Base-by-base conservation (phyloP, 2,329 filamentous ascomycete genomes). In the Clonostachys sp. region DNA sequence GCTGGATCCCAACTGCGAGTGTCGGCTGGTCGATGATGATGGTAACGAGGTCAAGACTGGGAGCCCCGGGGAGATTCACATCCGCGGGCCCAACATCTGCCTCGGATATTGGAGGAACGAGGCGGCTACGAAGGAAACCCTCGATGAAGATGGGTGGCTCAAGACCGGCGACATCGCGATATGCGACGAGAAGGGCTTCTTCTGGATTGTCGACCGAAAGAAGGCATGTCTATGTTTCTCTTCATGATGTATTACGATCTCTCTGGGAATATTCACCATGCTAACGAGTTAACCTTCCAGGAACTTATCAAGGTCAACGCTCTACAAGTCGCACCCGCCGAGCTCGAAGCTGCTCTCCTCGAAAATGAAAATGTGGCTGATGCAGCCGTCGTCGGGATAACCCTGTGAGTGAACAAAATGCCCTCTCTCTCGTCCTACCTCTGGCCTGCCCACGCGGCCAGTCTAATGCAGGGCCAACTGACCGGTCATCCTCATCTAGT, bases 281-380 rank as follows among this genome's bases (percentile, higher is more conserved):
- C 44, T 18, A 50, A 39, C 48, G 18, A 17, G 20, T 45, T 14
- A 42, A 14, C 48, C 68, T 18, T 12, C 34, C 30, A 78, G 72
- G 78, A 82, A 58, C 66, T 82, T 45, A 83, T 73, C 73, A 73
- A 83, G 70, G 68, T 81, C 48, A 81, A 80, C 52, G 78, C 75
- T 1, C 62, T 80, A 6, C 79, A 83, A 57, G 80, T 84, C 5
- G 78, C 80, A 1, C 80, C 80, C 0, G 80, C 80, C 2, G 80
- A 84, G 52, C 65, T 79, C 1, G 75, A 80, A 59, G 72, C 72
- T 1, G 69, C 73, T 0, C 64, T 81, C 0, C 61, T 80, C 1
- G 72, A 77, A 50, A 71, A 76, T 42, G 65, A 74, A n/a, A 63
- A 73, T 35, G 57, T 81, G 14, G 73, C 74, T 5, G 77, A 81